A percentile compares a stretch with the other conserved stretches of the same genome.
phyloP scores from a whole-genome alignment of 441 rosid genomes.

The Populus trichocarpa region DNA sequence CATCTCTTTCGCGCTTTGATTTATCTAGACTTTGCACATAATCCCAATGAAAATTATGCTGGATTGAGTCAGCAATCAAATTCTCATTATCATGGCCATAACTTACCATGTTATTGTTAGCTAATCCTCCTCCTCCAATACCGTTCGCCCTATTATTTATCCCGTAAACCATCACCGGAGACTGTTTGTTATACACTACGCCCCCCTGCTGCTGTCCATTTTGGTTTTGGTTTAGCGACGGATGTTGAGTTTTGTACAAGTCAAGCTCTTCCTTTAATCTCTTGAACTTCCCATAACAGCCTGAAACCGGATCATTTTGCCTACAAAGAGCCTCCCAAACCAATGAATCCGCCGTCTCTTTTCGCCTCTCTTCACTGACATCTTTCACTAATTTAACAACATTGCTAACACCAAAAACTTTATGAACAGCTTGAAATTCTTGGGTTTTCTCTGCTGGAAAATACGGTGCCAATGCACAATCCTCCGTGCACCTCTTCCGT shows the following conservation, averaged over 20 bases:
- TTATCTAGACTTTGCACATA: constrained; percentile 4
- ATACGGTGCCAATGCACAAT: constrained; percentile 84
- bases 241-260: constrained; percentile 24
- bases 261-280: constrained; percentile 60
- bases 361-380: constrained; percentile 50
- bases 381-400: constrained; percentile 63
- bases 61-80: constrained; percentile 21
- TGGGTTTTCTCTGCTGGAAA: constrained; percentile 65
- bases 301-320: constrained; percentile 48
- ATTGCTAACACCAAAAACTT: constrained; percentile 84
- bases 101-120: not conserved
- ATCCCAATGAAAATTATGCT: constrained; percentile 2
- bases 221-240: constrained; percentile 13
- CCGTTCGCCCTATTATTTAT: not conserved
- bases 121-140: constrained; percentile 2
- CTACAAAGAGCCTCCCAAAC: constrained; percentile 68
- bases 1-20: constrained; percentile 2
- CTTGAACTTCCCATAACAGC: constrained; percentile 52
- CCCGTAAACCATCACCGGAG: not conserved
- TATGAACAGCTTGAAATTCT: constrained; percentile 82
- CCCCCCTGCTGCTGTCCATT: not conserved
- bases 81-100: constrained; percentile 14
- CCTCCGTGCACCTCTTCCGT: constrained; percentile 74
- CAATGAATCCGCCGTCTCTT: constrained; percentile 59
- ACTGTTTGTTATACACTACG: not conserved